Conservation (phyloP, 257 asterid species). For the Solanum pinnatisectum region DNA sequence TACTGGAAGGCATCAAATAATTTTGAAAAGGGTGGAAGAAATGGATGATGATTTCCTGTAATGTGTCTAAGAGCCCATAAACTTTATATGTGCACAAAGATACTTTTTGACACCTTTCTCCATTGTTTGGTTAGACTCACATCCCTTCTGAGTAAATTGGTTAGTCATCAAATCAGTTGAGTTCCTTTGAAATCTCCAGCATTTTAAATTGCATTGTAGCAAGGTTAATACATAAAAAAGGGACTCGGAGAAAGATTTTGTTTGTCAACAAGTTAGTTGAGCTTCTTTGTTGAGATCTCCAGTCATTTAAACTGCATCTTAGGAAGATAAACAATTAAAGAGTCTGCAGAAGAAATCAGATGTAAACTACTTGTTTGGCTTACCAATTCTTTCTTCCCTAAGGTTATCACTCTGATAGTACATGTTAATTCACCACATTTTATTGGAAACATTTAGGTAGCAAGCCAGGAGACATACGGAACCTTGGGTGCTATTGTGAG, state of each 20-base stretch:
- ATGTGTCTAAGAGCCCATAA: not conserved
- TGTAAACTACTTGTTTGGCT: not conserved
- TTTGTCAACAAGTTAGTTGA: not conserved
- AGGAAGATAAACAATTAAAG: not conserved
- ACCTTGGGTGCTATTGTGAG: conserved; percentile 94
- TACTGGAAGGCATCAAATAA: not conserved
- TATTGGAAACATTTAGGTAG: conserved; percentile 42
- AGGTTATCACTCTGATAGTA: not conserved
- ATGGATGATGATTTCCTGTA: not conserved
- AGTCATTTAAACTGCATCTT: not conserved
- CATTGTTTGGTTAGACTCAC: not conserved
- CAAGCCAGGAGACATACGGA: conserved; percentile 97
- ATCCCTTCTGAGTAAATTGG: not conserved
- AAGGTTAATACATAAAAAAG: not conserved
- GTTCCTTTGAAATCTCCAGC: not conserved
- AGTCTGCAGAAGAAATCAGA: not conserved
- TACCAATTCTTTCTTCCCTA: not conserved
- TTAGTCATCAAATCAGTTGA: not conserved
- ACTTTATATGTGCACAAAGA: not conserved
- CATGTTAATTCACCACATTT: not conserved
- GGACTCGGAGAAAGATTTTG: not conserved
- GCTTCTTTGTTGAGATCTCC: not conserved
- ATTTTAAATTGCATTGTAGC: not conserved
- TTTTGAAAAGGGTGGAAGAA: not conserved
- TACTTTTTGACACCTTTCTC: not conserved